Percentiles rank a stretch among this genome's conserved stretches.
Conservation (phyloP, 2,329 filamentous ascomycete species). For the Macrophomina phaseolina region DNA sequence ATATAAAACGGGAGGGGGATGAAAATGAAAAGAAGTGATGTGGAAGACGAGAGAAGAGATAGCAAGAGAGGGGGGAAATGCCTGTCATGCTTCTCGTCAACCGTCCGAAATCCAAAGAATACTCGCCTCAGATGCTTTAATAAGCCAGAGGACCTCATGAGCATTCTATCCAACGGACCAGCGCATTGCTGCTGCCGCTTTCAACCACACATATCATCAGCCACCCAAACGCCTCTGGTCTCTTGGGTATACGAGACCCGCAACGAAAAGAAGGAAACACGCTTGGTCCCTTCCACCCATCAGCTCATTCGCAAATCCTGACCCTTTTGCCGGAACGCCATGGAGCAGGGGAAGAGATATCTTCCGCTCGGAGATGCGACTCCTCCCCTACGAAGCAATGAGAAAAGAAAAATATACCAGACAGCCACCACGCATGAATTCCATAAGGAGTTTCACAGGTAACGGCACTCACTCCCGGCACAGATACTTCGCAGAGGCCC, state of each 20-base stretch:
- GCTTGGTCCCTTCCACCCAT: background rate
- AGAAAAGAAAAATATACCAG: constrained; percentile 2
- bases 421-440: constrained; percentile 1
- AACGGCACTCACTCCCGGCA: background rate
- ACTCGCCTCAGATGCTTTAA: background rate
- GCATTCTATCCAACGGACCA: constrained; percentile 15
- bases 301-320: background rate
- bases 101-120: constrained; percentile 21
- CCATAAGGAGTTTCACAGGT: background rate
- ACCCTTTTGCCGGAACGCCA: constrained; percentile 6
- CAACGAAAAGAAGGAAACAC: background rate
- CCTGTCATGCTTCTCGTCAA: constrained; percentile 22
- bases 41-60: background rate
- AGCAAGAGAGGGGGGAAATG: background rate
- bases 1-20: background rate
- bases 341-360: background rate
- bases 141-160: background rate
- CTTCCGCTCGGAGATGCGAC: background rate
- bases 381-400: background rate
- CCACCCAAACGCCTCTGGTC: constrained; percentile 14
- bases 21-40: background rate
- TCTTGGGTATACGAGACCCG: background rate
- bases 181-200: background rate
- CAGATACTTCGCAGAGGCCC: background rate
- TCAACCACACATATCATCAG: no score